A percentile compares a stretch with the other conserved stretches of the same genome.
Conservation (phyloP, 805 yeast genomes). For the Starmera amethionina region DNA sequence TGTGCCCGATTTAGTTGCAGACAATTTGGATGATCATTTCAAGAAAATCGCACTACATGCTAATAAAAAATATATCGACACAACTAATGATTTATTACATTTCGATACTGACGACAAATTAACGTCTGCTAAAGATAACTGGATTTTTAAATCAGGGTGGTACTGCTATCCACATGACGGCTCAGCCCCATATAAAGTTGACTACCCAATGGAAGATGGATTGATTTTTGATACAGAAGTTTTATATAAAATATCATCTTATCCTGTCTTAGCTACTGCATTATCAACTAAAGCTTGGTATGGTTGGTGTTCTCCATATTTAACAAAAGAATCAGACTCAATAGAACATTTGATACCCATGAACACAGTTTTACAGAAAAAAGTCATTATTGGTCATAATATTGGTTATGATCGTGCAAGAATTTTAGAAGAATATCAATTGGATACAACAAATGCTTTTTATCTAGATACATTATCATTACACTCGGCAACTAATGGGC, state of each 20-base stretch:
- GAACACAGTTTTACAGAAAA: conserved; percentile 35
- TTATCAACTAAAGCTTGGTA: conserved; percentile 78
- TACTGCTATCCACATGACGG: conserved; percentile 51
- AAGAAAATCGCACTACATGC: conserved; percentile 51
- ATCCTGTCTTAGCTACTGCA: conserved; percentile 76
- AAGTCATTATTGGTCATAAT: conserved; percentile 80
- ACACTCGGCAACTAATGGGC: conserved; percentile 84
- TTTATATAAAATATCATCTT: conserved; percentile 62
- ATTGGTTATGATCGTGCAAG: conserved; percentile 87
- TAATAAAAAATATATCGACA: conserved; percentile 48
- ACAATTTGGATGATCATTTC: conserved; percentile 76
- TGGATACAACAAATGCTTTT: conserved; percentile 60
- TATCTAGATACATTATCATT: conserved; percentile 87
- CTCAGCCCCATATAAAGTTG: conserved; percentile 43
- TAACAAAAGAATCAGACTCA: conserved; percentile 39
- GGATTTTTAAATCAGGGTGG: conserved; percentile 75
- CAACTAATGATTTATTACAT: conserved; percentile 35
- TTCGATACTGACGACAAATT: conserved; percentile 25
- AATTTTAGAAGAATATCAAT: conserved; percentile 70
- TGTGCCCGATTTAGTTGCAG: conserved; percentile 69
- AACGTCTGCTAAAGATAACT: conserved; percentile 30
- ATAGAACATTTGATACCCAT: conserved; percentile 69
- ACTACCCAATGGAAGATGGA: conserved; percentile 59
- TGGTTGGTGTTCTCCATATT: conserved; percentile 86
- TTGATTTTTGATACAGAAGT: conserved; percentile 88